Evolutionary conservation across 805 yeast genomes (phyloP).

Genomic region (Zygosaccharomyces siamensis): DNA sequence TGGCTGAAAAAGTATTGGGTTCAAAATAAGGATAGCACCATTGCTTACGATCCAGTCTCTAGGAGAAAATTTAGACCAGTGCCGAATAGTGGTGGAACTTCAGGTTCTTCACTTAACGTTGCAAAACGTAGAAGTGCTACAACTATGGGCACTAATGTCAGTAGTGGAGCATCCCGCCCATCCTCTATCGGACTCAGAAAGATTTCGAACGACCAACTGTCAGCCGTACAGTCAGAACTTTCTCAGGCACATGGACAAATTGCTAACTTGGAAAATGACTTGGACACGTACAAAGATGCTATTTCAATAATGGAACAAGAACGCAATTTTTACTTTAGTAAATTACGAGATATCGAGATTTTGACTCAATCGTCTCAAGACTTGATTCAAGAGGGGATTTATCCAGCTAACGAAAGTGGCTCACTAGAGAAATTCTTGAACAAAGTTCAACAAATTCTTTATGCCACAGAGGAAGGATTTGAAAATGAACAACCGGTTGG

Average conservation of each 20-base stretch:
- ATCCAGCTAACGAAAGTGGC: conserved; percentile 27
- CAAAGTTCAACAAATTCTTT: conserved; percentile 70
- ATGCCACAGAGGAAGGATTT: conserved; percentile 81
- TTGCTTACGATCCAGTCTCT: conserved; percentile 60
- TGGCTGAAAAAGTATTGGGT: conserved; percentile 86
- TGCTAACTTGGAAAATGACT: conserved; percentile 39
- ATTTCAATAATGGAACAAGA: conserved; percentile 71
- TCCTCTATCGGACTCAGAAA: conserved; percentile 28
- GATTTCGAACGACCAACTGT: conserved; percentile 27
- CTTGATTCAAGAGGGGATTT: conserved; percentile 41
- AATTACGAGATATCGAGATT: conserved; percentile 83
- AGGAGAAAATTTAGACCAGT: conserved; percentile 44
- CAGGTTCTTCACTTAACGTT: conserved; percentile 19
- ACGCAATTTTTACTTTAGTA: conserved; percentile 85
- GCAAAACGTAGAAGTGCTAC: conserved; percentile 19
- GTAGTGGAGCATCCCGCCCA: conserved; percentile 15
- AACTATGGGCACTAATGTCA: background rate
- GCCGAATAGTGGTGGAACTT: conserved; percentile 5
- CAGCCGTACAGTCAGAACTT: conserved; percentile 42
- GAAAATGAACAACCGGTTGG: conserved; percentile 41
- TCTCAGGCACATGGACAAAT: conserved; percentile 42
- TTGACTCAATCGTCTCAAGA: conserved; percentile 62
- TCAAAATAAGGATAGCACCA: conserved; percentile 59
- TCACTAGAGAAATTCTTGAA: conserved; percentile 43
- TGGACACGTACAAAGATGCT: conserved; percentile 52